A percentile compares a stretch with the other conserved stretches of the same genome.
Conservation (phyloP, 2,329 filamentous ascomycete species). For the Aspergillus quadricinctus region DNA sequence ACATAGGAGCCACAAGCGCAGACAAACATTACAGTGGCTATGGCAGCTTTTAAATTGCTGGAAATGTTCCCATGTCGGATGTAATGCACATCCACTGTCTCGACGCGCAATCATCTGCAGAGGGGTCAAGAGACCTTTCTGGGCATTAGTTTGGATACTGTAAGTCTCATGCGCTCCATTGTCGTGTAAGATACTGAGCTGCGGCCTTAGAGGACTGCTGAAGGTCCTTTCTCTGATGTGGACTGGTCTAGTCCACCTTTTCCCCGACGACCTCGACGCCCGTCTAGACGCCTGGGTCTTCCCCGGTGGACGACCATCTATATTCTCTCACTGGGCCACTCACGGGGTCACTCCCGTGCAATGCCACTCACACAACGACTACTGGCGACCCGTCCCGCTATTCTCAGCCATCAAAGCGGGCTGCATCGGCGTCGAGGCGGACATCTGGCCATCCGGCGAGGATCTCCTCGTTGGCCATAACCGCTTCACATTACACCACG, state of each 20-base stretch:
- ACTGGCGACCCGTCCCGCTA: slow-evolving; percentile 61
- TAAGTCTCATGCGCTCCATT: not conserved
- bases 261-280: slow-evolving; percentile 4
- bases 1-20: no score
- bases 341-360: slow-evolving; percentile 49
- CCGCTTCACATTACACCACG: slow-evolving; percentile 48
- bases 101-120: not conserved
- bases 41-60: not conserved
- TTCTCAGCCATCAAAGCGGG: slow-evolving; percentile 58
- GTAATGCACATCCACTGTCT: not conserved
- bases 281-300: slow-evolving; percentile 6
- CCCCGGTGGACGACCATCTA: slow-evolving; percentile 2
- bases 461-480: slow-evolving; percentile 64
- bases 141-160: no score
- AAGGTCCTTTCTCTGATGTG: slow-evolving; percentile 2
- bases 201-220: not conserved
- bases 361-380: slow-evolving; percentile 69
- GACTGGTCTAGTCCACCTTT: slow-evolving; percentile 1
- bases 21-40: no score
- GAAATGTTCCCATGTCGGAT: not conserved
- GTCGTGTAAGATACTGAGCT: not conserved
- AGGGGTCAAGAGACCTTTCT: slow-evolving; percentile 1
- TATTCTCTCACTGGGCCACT: slow-evolving; percentile 11
- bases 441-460: slow-evolving; percentile 59
- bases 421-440: slow-evolving; percentile 63